Evolutionary conservation across 176 grass and related monocot species (phyloP).

Genomic region (Hordeum marinum): DNA sequence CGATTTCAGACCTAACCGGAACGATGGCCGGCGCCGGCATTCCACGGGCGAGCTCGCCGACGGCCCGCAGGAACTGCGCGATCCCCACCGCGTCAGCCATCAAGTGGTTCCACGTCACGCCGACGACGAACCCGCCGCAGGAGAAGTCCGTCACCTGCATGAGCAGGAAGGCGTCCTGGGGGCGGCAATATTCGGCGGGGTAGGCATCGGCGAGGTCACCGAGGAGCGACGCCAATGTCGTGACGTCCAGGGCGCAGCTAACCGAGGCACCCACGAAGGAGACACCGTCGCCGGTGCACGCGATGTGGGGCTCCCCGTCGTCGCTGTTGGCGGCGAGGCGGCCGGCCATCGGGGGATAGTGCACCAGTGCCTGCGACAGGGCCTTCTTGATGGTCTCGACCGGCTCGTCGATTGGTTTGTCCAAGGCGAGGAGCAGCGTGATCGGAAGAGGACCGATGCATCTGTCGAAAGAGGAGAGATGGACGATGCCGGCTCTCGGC

Average conservation of each 20-base stretch:
- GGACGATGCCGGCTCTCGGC: too few species aligned
- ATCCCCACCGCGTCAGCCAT: background rate
- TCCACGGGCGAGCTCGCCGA: conserved; percentile 4
- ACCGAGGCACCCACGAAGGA: conserved; percentile 13
- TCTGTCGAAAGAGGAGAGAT: background rate
- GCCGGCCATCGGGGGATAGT: conserved; percentile 32
- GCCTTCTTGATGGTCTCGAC: background rate
- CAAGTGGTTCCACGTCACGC: conserved; percentile 9
- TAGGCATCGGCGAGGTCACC: background rate
- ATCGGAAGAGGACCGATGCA: background rate
- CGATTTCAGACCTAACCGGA: background rate
- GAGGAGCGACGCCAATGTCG: background rate
- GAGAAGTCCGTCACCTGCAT: conserved; percentile 33
- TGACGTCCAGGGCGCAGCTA: background rate
- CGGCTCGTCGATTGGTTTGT: background rate
- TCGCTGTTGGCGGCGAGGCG: background rate
- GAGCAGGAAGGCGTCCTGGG: background rate
- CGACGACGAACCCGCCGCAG: conserved; percentile 32
- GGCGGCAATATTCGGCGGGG: background rate
- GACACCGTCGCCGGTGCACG: conserved; percentile 23
- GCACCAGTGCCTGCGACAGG: conserved; percentile 17
- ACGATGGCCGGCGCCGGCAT: background rate
- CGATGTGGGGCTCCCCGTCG: background rate
- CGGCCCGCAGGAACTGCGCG: conserved; percentile 31
- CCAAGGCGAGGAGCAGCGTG: conserved; percentile 19